A percentile compares a stretch with the other conserved stretches of the same genome.
Evolutionary conservation across 768 basidiomycete genomes (phyloP).

Genomic region (Amanita thiersii): DNA sequence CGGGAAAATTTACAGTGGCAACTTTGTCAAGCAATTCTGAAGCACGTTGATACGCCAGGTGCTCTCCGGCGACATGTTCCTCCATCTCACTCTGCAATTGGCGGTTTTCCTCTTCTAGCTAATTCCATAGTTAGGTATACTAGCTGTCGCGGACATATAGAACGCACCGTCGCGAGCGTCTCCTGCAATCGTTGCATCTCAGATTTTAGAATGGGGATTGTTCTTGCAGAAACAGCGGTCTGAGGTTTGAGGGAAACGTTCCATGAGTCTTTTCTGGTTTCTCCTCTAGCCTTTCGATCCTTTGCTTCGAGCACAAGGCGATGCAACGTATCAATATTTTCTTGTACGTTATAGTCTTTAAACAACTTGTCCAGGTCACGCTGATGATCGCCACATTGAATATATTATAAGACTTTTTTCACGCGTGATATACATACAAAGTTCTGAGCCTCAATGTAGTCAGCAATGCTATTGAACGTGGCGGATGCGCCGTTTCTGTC

Average conservation of each 20-base stretch:
- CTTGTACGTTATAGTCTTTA: conserved; percentile 56
- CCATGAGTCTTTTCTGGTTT: conserved; percentile 52
- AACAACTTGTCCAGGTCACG: conserved; percentile 64
- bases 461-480: conserved; percentile 58
- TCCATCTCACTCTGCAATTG: conserved; percentile 39
- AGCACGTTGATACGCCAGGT: conserved; percentile 36
- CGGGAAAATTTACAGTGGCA: conserved; percentile 34
- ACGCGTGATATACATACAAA: too few species aligned
- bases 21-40: conserved; percentile 42
- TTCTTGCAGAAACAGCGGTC: conserved; percentile 53
- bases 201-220: conserved; percentile 47
- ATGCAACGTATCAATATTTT: conserved; percentile 66
- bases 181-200: conserved; percentile 31
- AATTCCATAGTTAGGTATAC: not conserved
- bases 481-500: conserved; percentile 54
- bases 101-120: conserved; percentile 56
- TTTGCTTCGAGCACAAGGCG: conserved; percentile 62
- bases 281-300: conserved; percentile 41
- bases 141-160: not conserved
- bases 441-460: conserved; percentile 64
- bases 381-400: too few species aligned
- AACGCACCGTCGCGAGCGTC: conserved; percentile 29
- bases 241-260: conserved; percentile 54
- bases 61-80: conserved; percentile 35
- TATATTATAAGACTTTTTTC: too few species aligned